Evolutionary conservation across 179 eudicot genomes (phyloP), one percentile per base, ranked within the genome.

Genomic region (Sideroxylon spinosum): DNA sequence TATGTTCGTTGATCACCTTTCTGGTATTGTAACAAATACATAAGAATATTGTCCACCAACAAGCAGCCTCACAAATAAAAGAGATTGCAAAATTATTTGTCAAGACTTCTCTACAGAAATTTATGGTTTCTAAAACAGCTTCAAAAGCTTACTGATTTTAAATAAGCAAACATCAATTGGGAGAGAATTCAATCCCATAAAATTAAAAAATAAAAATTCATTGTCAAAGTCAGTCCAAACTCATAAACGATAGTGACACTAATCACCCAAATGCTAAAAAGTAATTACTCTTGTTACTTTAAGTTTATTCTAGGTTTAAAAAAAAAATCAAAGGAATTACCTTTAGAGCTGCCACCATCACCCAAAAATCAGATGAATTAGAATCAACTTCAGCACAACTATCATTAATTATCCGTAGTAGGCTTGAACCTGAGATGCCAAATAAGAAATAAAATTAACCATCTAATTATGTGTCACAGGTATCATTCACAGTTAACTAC

Each of bases 281-380:
- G 52, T 20, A 75, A 37, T 9, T 16, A 8, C 57, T 62, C 37
- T 28, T 62, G 23, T 62, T 37, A 22, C 20, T 22, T 44, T 20
- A 61, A 23, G 62, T 46, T 46, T 6, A 17, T 63, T 46, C 52
- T 62, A n/a, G 50, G 64, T 32, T 32, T 32, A 32, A 32, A 3
- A 37, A 17, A 46, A 44, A 68, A 19, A 57, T 56, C 6, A 12
- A 25, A 56, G 53, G 12, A 50, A 25, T 81, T 76, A 93, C 99
- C 99, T 93, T 90, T 65, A 95, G 84, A 76, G 99, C 97, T 37
- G 98, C 98, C 80, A 95, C 95, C 93, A 93, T 86, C 80, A 93
- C 94, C 99, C 99, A 95, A 89, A 93, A 95, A 74, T 90, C 97
- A 56, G 92, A 81, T 73, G 98, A 93, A 81, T 75, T 82, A 59